These are phyloP conservation scores for Penicillium samsonianum DNA, from an alignment of 495 filamentous ascomycete species.

Conservation along the genomic window DNA sequence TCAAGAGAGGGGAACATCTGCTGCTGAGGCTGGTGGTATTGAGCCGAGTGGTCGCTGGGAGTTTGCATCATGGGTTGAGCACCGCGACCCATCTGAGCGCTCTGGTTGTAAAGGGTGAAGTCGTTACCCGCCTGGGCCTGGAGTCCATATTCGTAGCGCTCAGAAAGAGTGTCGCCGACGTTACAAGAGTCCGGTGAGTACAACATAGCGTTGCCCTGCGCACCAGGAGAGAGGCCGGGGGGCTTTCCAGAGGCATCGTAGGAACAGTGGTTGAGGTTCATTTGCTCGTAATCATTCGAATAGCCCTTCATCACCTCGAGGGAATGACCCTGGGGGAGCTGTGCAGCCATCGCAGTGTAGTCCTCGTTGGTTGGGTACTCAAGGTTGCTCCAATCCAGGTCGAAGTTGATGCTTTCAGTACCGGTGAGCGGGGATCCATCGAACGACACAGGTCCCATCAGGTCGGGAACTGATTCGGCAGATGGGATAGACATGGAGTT, in stretches of 20 bases:
- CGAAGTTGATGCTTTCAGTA: constrained; percentile 36
- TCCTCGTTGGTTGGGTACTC: constrained; percentile 34
- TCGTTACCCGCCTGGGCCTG: constrained; percentile 39
- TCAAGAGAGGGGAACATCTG: constrained; percentile 29
- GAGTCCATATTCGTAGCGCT: constrained; percentile 47
- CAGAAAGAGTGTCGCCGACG: constrained; percentile 34
- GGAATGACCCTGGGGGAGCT: constrained; percentile 27
- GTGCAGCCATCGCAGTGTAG: constrained; percentile 38
- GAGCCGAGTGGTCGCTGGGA: constrained; percentile 1
- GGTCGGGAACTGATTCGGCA: constrained; percentile 26
- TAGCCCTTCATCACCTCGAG: constrained; percentile 31
- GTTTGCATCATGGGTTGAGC: constrained; percentile 9
- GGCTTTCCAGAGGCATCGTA: constrained; percentile 19
- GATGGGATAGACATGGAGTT: constrained; percentile 30
- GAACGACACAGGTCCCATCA: constrained; percentile 25
- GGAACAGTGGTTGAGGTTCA: constrained; percentile 9
- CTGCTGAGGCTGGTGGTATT: constrained; percentile 14
- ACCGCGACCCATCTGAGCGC: background rate
- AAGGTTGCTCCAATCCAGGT: constrained; percentile 41
- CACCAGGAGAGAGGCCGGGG: constrained; percentile 61
- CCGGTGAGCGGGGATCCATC: constrained; percentile 28
- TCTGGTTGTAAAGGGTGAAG: constrained; percentile 45
- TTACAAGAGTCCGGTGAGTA: constrained; percentile 56
- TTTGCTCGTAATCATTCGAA: constrained; percentile 20
- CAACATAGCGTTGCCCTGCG: constrained; percentile 64